phyloP scores from a whole-genome alignment of 169 alveolate genomes.

The Plasmodium sp. region DNA sequence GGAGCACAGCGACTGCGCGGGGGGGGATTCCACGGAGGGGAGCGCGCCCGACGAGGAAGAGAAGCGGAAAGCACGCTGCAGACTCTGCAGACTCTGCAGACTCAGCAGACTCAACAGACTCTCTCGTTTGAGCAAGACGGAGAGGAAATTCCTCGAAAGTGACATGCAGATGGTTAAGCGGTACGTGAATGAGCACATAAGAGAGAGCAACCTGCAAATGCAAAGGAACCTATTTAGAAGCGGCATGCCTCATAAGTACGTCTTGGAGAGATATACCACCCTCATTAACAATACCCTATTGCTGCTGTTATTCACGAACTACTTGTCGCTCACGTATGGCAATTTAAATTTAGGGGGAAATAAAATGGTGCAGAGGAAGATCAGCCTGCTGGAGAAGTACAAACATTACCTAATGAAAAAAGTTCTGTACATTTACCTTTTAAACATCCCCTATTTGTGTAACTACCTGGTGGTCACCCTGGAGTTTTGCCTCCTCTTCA shows the following conservation, averaged over 20 bases:
- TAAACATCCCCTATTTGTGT: conserved; percentile 55
- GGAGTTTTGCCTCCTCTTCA: conserved; percentile 25
- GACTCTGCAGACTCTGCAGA: not conserved
- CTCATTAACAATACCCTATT: conserved; percentile 32
- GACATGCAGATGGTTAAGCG: conserved; percentile 31
- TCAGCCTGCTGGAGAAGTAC: conserved; percentile 7
- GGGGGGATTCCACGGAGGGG: not conserved
- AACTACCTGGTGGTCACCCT: conserved; percentile 25
- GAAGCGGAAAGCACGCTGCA: not conserved
- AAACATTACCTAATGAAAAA: conserved; percentile 30
- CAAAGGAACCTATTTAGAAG: not conserved
- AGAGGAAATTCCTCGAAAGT: not conserved
- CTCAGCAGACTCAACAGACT: no score
- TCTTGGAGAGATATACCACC: conserved; percentile 27
- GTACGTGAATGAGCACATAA: conserved; percentile 14
- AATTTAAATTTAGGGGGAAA: not conserved
- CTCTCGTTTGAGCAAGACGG: not conserved
- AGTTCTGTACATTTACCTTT: conserved; percentile 15
- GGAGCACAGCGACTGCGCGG: not conserved
- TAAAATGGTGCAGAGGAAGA: not conserved
- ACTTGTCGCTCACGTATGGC: not conserved
- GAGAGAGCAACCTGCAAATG: not conserved
- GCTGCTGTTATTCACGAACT: not conserved
- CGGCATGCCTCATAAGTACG: not conserved
- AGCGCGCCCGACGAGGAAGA: not conserved